These are phyloP conservation scores for Ulota crispa DNA, from an alignment of 225 moss, liverwort and hornwort genomes.

Conservation along the genomic window DNA sequence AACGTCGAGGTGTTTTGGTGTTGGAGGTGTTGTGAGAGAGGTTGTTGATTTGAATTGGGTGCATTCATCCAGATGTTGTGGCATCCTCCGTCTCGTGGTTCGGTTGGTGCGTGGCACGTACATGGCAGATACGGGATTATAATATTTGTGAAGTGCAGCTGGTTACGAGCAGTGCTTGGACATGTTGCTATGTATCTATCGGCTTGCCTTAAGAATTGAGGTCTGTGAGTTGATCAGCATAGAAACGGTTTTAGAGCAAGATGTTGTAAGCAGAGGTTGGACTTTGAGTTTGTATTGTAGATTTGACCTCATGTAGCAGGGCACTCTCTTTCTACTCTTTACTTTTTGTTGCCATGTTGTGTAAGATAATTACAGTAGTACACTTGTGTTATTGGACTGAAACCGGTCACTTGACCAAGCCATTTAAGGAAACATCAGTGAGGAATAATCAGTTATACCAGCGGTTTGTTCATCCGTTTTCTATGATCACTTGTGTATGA, in stretches of 20 bases:
- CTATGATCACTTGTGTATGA: too few relatives aligned
- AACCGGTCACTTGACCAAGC: too few relatives aligned
- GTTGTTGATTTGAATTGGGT: slow-evolving; percentile 34
- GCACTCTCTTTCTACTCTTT: too few relatives aligned
- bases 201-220: neutral
- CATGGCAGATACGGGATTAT: slow-evolving; percentile 6
- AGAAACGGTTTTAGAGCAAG: neutral
- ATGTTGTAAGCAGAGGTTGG: neutral
- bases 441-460: too few relatives aligned
- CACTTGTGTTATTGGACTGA: too few relatives aligned
- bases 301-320: too few relatives aligned
- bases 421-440: too few relatives aligned
- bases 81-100: neutral
- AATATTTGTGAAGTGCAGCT: slow-evolving; percentile 36
- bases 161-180: slow-evolving; percentile 1
- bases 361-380: too few relatives aligned
- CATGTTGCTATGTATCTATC: neutral
- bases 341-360: too few relatives aligned
- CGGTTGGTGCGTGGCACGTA: slow-evolving; percentile 22
- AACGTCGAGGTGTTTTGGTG: slow-evolving; percentile 33
- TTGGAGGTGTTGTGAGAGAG: slow-evolving; percentile 33
- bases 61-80: slow-evolving; percentile 30
- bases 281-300: neutral
- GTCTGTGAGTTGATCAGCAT: neutral
- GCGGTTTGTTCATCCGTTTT: too few relatives aligned